Conservation (phyloP, 495 filamentous ascomycete species). For the Penicillium simplicissimum region DNA sequence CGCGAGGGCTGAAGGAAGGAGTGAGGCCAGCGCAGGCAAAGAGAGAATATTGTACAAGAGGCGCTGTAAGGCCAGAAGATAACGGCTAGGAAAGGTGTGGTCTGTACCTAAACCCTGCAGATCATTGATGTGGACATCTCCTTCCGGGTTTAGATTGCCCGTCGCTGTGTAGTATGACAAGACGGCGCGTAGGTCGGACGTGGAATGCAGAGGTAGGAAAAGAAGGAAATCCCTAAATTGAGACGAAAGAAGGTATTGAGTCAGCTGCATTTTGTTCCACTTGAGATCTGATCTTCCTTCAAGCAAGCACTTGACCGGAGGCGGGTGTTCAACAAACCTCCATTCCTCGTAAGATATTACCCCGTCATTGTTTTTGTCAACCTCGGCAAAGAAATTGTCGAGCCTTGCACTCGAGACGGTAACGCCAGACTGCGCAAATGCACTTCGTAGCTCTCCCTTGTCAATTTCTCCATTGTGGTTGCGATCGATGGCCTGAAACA, state of each 20-base stretch:
- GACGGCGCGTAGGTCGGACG: constrained; percentile 75
- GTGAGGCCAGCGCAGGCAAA: constrained; percentile 38
- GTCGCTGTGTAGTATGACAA: constrained; percentile 91
- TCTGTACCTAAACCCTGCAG: constrained; percentile 93
- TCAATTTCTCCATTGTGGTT: constrained; percentile 87
- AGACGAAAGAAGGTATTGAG: constrained; percentile 9
- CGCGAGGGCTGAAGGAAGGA: constrained; percentile 44
- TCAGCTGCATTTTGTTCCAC: neutral
- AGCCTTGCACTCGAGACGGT: constrained; percentile 74
- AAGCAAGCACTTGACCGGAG: constrained; percentile 8
- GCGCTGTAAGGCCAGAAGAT: constrained; percentile 38
- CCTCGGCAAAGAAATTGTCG: constrained; percentile 81
- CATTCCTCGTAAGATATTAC: constrained; percentile 92
- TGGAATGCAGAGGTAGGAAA: constrained; percentile 76
- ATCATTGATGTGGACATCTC: constrained; percentile 91
- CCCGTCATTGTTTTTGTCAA: constrained; percentile 87
- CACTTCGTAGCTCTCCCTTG: constrained; percentile 74
- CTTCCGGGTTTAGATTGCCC: constrained; percentile 88
- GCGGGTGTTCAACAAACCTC: constrained; percentile 64
- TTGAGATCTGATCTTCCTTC: neutral
- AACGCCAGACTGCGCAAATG: constrained; percentile 77
- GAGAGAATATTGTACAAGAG: constrained; percentile 46
- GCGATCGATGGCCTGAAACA: constrained; percentile 86
- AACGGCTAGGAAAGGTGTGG: constrained; percentile 64
- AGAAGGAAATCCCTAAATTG: constrained; percentile 82